These are phyloP conservation scores for Plasmopara viticola DNA, from an alignment of 352 stramenopile genomes.

Conservation along the genomic window DNA sequence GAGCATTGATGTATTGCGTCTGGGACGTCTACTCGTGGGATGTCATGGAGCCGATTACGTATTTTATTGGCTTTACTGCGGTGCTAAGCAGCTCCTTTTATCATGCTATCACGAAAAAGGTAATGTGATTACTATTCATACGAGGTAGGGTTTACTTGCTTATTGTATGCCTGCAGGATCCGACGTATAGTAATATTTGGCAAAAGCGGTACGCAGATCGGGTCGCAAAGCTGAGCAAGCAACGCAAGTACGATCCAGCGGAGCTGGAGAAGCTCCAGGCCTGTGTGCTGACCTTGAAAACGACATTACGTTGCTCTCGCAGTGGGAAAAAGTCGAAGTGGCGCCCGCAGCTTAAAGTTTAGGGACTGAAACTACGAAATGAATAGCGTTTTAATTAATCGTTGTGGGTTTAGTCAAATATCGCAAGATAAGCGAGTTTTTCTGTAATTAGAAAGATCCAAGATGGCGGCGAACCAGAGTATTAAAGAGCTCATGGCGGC, in stretches of 20 bases:
- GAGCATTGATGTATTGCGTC: slow-evolving; percentile 69
- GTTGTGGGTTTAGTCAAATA: no score
- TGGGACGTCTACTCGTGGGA: slow-evolving; percentile 88
- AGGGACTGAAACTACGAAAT: no score
- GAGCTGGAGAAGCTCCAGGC: slow-evolving; percentile 40
- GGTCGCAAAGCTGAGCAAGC: slow-evolving; percentile 34
- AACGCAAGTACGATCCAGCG: slow-evolving; percentile 44
- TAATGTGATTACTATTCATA: slow-evolving; percentile 2
- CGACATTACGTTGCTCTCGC: slow-evolving; percentile 51
- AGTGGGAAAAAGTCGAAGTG: slow-evolving; percentile 40
- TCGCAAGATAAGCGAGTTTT: neutral
- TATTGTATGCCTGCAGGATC: slow-evolving; percentile 26
- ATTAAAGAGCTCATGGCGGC: slow-evolving; percentile 88
- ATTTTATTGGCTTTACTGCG: slow-evolving; percentile 86
- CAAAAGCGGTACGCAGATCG: slow-evolving; percentile 56
- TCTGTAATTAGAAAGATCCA: slow-evolving; percentile 11
- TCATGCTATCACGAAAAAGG: slow-evolving; percentile 68
- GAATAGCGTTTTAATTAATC: no score
- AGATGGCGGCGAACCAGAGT: slow-evolving; percentile 81
- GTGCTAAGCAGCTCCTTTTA: slow-evolving; percentile 81
- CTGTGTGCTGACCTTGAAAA: slow-evolving; percentile 51
- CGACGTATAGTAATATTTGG: slow-evolving; percentile 82
- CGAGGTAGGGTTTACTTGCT: no score
- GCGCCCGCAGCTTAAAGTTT: neutral
- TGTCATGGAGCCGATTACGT: slow-evolving; percentile 87